These are phyloP conservation scores for Rubroboletus satanas DNA, from an alignment of 768 basidiomycete genomes.

Conservation along the genomic window DNA sequence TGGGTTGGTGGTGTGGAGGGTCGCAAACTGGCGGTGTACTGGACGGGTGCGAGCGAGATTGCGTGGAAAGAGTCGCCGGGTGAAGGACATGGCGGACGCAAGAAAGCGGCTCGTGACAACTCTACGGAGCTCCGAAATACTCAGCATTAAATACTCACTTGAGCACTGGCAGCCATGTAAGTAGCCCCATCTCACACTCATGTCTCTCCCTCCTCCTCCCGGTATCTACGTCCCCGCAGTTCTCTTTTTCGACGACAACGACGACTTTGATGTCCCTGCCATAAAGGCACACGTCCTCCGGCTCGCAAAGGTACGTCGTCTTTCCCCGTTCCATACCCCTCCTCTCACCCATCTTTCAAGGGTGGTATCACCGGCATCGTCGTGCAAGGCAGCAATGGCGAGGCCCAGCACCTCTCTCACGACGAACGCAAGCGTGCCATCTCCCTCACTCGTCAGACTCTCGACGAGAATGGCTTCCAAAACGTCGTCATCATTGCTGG, in stretches of 20 bases:
- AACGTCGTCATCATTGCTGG: slow-evolving; percentile 74
- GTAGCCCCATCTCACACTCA: slow-evolving; percentile 1
- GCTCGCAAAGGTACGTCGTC: slow-evolving; percentile 54
- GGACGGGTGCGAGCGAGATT: not conserved
- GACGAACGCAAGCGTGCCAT: slow-evolving; percentile 67
- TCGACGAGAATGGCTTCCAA: slow-evolving; percentile 68
- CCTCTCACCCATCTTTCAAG: slow-evolving; percentile 34
- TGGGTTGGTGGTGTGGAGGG: not conserved
- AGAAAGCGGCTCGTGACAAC: not conserved
- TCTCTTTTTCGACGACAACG: slow-evolving; percentile 65
- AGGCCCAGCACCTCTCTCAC: slow-evolving; percentile 72
- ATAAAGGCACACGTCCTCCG: slow-evolving; percentile 69
- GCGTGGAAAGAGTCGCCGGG: not conserved
- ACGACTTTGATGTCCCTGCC: slow-evolving; percentile 64
- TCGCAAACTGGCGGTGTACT: not conserved
- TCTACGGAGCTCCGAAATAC: not conserved
- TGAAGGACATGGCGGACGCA: not conserved
- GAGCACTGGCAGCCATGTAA: not conserved
- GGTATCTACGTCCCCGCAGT: slow-evolving; percentile 80
- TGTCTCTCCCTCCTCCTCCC: slow-evolving; percentile 48
- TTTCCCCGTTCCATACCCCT: slow-evolving; percentile 4
- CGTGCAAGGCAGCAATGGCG: slow-evolving; percentile 72
- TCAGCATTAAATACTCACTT: no score
- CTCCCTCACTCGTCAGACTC: slow-evolving; percentile 59
- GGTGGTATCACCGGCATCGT: slow-evolving; percentile 71